Evolutionary conservation across 1,284 basidiomycete genomes (phyloP).

Genomic region (Caloboletus inedulis): DNA sequence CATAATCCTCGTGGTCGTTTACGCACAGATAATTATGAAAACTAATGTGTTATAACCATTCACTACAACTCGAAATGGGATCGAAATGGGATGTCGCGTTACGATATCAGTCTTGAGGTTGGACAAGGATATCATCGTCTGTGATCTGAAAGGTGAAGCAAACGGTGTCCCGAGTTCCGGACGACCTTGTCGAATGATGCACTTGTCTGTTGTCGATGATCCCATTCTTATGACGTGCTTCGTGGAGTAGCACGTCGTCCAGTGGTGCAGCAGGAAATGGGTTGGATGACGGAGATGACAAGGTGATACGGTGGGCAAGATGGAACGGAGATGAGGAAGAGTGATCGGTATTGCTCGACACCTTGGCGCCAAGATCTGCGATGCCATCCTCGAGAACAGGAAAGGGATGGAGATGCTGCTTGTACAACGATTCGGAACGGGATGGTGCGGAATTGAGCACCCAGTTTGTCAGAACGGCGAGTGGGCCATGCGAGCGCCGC

Average conservation of each 20-base stretch:
- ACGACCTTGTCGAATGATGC: conserved; percentile 35
- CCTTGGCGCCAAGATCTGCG: conserved; percentile 19
- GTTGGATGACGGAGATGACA: conserved; percentile 29
- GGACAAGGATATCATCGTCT: conserved; percentile 20
- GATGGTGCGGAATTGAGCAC: conserved; percentile 41
- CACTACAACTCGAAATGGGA: neutral
- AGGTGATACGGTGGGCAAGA: conserved; percentile 48
- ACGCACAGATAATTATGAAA: conserved; percentile 4
- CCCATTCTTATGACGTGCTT: conserved; percentile 22
- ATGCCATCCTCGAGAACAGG: conserved; percentile 29
- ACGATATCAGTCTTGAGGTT: neutral
- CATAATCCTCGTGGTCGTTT: conserved; percentile 10
- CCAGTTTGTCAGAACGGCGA: conserved; percentile 65
- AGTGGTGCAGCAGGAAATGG: conserved; percentile 29
- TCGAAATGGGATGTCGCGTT: neutral
- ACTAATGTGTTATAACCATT: conserved; percentile 10
- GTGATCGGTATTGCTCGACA: conserved; percentile 7
- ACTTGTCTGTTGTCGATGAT: conserved; percentile 26
- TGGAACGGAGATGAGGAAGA: conserved; percentile 23
- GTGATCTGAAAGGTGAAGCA: conserved; percentile 26
- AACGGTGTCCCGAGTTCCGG: conserved; percentile 16
- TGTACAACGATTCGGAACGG: conserved; percentile 39
- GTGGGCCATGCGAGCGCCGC: conserved; percentile 47
- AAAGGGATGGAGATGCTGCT: conserved; percentile 52
- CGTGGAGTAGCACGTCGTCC: conserved; percentile 28